Percentiles rank a stretch among this genome's conserved stretches.
Evolutionary conservation across 73 alveolate genomes (phyloP).

Genomic region (Paramecium biaurelia): DNA sequence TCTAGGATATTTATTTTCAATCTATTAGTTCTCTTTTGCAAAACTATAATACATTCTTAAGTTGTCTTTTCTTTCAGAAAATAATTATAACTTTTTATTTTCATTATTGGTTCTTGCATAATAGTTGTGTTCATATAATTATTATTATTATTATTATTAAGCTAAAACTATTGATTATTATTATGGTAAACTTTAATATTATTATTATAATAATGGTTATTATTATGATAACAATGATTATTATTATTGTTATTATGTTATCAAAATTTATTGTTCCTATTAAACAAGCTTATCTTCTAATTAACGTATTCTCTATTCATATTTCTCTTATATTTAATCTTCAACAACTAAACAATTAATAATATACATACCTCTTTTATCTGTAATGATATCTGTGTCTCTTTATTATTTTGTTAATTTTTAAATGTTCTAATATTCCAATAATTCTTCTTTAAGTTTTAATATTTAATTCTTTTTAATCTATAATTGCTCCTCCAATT

Average conservation of each 20-base stretch:
- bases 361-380: not conserved
- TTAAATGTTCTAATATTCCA: not conserved
- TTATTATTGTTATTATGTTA: not conserved
- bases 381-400: not conserved
- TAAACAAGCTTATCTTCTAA: not conserved
- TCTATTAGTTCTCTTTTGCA: not conserved
- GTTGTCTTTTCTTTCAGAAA: not conserved
- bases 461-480: not conserved
- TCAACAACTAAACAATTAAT: not conserved
- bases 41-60: not conserved
- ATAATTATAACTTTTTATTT: not conserved
- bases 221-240: not conserved
- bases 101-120: not conserved
- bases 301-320: not conserved
- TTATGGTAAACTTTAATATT: not conserved
- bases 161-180: not conserved
- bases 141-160: not conserved
- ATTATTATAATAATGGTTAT: not conserved
- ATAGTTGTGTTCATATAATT: not conserved
- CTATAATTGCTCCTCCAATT: not conserved
- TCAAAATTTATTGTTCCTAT: not conserved
- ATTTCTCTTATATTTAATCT: not conserved
- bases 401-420: not conserved
- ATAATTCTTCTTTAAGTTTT: not conserved
- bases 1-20: slow-evolving; percentile 4